These are phyloP conservation scores for Cladosporium austrohemisphaericum DNA, from an alignment of 2,329 filamentous ascomycete species.

Conservation along the genomic window DNA sequence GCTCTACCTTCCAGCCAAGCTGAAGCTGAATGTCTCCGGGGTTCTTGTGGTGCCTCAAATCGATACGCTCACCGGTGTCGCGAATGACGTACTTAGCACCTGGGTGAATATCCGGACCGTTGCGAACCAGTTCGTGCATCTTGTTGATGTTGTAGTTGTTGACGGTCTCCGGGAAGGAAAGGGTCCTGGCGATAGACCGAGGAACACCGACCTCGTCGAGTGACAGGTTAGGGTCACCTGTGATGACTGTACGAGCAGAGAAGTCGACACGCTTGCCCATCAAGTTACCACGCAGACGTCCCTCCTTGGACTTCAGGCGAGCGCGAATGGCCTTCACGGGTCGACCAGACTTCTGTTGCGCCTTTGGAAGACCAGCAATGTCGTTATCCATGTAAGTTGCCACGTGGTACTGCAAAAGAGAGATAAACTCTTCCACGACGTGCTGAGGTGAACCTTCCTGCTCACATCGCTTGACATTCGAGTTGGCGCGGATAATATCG, in stretches of 20 bases:
- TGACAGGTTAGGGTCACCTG: slow-evolving; percentile 93
- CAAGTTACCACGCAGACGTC: slow-evolving; percentile 93
- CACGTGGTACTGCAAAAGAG: slow-evolving; percentile 92
- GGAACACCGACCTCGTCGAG: slow-evolving; percentile 97
- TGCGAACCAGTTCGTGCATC: slow-evolving; percentile 81
- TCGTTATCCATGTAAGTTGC: slow-evolving; percentile 99
- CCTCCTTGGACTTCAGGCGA: slow-evolving; percentile 98
- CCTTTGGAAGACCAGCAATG: slow-evolving; percentile 90
- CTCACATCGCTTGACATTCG: slow-evolving; percentile 86
- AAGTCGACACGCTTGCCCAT: slow-evolving; percentile 99
- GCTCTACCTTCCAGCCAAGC: slow-evolving; percentile 98
- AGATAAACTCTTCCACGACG: slow-evolving; percentile 85
- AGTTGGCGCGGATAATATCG: slow-evolving; percentile 96
- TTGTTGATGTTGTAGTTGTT: slow-evolving; percentile 97
- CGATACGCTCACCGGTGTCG: slow-evolving; percentile 87
- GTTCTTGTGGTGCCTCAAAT: slow-evolving; percentile 87
- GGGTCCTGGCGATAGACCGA: slow-evolving; percentile 81
- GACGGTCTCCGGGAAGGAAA: slow-evolving; percentile 96
- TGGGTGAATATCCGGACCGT: slow-evolving; percentile 90
- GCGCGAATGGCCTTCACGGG: slow-evolving; percentile 95
- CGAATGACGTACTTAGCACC: slow-evolving; percentile 96
- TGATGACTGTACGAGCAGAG: slow-evolving; percentile 98
- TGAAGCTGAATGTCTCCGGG: slow-evolving; percentile 81
- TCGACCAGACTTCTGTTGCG: slow-evolving; percentile 92
- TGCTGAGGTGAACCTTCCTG: slow-evolving; percentile 89